phyloP scores from a whole-genome alignment of 768 basidiomycete genomes.

The Tulasnella sp. region DNA sequence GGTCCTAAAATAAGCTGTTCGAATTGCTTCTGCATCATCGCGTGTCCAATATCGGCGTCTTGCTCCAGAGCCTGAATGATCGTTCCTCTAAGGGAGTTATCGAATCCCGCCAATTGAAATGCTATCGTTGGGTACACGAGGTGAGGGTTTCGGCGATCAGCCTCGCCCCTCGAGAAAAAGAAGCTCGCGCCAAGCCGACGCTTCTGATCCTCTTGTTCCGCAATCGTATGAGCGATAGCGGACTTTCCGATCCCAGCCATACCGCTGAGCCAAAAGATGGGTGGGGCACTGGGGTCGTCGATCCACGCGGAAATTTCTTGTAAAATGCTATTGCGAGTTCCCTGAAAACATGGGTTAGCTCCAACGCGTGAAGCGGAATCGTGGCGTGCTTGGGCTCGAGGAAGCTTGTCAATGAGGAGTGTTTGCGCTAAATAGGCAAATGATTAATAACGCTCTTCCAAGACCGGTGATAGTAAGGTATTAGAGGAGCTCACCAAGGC shows the following conservation, averaged over 20 bases:
- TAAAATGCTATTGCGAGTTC: too few relatives aligned
- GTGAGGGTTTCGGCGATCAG: conserved; percentile 32
- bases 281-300: too few relatives aligned
- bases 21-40: conserved; percentile 33
- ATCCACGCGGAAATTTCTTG: too few relatives aligned
- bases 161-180: conserved; percentile 37
- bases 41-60: conserved; percentile 14
- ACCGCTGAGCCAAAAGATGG: conserved; percentile 39
- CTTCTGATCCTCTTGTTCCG: conserved; percentile 33
- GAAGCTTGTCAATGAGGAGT: too few relatives aligned
- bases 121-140: conserved; percentile 41
- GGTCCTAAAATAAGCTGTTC: conserved; percentile 31
- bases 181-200: conserved; percentile 41
- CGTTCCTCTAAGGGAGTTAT: not conserved
- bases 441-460: too few relatives aligned
- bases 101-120: conserved; percentile 35
- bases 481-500: too few relatives aligned
- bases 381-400: too few relatives aligned
- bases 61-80: conserved; percentile 25
- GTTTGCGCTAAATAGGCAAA: too few relatives aligned
- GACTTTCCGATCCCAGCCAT: conserved; percentile 45
- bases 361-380: too few relatives aligned
- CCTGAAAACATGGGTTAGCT: too few relatives aligned
- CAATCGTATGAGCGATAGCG: conserved; percentile 38
- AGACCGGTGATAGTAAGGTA: too few relatives aligned